Evolutionary conservation across 2,329 filamentous ascomycete species (phyloP).

Genomic region (Periglandula ipomoeae): DNA sequence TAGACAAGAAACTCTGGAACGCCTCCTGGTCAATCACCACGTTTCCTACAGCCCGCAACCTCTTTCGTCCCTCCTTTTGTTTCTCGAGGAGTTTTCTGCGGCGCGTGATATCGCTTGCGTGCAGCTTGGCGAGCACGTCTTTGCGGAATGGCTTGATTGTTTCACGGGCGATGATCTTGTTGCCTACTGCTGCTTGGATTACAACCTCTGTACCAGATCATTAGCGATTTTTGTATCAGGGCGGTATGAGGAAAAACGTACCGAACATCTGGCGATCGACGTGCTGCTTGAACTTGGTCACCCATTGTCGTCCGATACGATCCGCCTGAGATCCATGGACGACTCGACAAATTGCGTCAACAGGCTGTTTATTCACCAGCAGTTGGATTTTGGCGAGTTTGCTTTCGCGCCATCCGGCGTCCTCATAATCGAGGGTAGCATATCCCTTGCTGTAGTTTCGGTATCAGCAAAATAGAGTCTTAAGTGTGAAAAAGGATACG

Average conservation of each 20-base stretch:
- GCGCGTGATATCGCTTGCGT: constrained; percentile 78
- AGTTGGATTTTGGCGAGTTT: constrained; percentile 83
- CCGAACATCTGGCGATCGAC: constrained; percentile 91
- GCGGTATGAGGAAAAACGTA: constrained; percentile 17
- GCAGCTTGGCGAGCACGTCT: constrained; percentile 86
- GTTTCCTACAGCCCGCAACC: constrained; percentile 73
- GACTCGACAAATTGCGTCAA: constrained; percentile 89
- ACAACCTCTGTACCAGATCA: constrained; percentile 58
- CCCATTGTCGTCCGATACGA: constrained; percentile 76
- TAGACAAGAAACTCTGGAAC: constrained; percentile 88
- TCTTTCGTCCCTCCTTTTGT: constrained; percentile 92
- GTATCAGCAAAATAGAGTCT: background rate
- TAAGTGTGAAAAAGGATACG: constrained; percentile 9
- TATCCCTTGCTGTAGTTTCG: constrained; percentile 64
- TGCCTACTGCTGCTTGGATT: constrained; percentile 83
- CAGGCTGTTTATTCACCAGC: constrained; percentile 84
- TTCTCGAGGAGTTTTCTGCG: constrained; percentile 85
- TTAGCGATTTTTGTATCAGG: background rate
- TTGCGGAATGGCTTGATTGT: constrained; percentile 96
- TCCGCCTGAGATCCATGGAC: constrained; percentile 77
- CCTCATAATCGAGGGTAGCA: constrained; percentile 92
- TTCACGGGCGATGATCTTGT: constrained; percentile 77
- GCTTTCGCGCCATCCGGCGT: constrained; percentile 75
- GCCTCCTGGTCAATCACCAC: constrained; percentile 94
- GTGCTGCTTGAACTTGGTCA: constrained; percentile 92